phyloP scores from a whole-genome alignment of 306 rosid species.

The Bauhinia variegata region DNA sequence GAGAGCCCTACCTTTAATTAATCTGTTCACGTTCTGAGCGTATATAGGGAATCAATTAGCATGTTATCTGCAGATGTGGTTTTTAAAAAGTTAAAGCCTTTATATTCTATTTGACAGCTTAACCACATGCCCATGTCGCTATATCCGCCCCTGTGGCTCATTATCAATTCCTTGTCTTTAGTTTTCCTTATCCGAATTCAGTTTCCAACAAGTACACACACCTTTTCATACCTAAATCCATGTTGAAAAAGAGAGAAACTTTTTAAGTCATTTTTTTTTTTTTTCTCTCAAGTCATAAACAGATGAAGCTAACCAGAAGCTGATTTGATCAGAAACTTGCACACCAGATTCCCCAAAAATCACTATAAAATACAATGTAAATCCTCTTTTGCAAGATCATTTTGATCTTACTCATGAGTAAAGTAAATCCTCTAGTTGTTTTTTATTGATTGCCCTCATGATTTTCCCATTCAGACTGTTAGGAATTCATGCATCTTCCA shows the following conservation, averaged over 20 bases:
- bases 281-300: neutral
- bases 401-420: slow-evolving; percentile 28
- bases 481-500: slow-evolving; percentile 34
- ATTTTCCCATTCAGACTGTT: slow-evolving; percentile 15
- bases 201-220: slow-evolving; percentile 38
- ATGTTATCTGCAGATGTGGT: slow-evolving; percentile 42
- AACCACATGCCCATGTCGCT: slow-evolving; percentile 76
- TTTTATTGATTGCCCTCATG: too few species aligned
- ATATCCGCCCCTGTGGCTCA: slow-evolving; percentile 71
- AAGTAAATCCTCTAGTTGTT: neutral
- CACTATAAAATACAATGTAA: too few species aligned
- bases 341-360: too few species aligned
- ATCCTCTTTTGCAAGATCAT: slow-evolving; percentile 14
- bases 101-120: slow-evolving; percentile 50
- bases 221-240: slow-evolving; percentile 30
- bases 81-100: slow-evolving; percentile 38
- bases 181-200: slow-evolving; percentile 41
- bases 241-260: neutral
- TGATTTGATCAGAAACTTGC: too few species aligned
- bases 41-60: too few species aligned
- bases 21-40: slow-evolving; percentile 39
- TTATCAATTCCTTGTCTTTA: slow-evolving; percentile 50
- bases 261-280: slow-evolving; percentile 16
- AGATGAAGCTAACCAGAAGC: too few species aligned
- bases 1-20: slow-evolving; percentile 43